Conservation (phyloP, 2,329 filamentous ascomycete species). For the Aureobasidium sp. region DNA sequence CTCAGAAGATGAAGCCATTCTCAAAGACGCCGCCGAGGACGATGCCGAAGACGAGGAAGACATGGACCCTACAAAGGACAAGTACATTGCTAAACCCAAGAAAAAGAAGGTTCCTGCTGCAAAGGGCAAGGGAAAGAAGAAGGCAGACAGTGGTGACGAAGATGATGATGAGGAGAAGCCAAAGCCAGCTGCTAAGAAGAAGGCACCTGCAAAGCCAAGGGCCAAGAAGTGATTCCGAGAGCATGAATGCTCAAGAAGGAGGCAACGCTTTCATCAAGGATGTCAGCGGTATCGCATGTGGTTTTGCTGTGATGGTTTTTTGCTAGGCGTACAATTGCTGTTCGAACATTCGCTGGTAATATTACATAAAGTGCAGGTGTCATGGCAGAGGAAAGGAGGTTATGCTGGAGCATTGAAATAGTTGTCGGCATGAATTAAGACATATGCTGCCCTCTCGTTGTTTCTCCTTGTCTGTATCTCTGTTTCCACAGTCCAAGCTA, state of each 20-base stretch:
- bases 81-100: constrained; percentile 91
- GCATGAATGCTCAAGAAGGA: neutral
- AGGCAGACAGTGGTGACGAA: constrained; percentile 28
- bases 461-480: no score
- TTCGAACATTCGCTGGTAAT: neutral
- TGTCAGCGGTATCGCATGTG: neutral
- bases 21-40: constrained; percentile 39
- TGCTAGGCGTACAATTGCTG: neutral
- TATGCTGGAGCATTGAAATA: neutral
- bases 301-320: neutral
- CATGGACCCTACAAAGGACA: constrained; percentile 84
- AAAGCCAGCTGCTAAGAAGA: constrained; percentile 48
- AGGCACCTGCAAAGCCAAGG: constrained; percentile 40
- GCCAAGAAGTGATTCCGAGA: constrained; percentile 34
- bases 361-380: neutral
- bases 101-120: constrained; percentile 48
- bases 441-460: neutral
- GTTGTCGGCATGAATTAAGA: neutral
- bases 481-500: no score
- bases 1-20: constrained; percentile 53
- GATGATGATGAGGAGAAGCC: constrained; percentile 38
- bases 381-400: neutral
- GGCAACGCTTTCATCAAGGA: neutral
- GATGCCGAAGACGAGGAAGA: constrained; percentile 67
- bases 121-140: constrained; percentile 44